Conservation (phyloP, 2,329 filamentous ascomycete species). For the Monilinia fructicola region DNA sequence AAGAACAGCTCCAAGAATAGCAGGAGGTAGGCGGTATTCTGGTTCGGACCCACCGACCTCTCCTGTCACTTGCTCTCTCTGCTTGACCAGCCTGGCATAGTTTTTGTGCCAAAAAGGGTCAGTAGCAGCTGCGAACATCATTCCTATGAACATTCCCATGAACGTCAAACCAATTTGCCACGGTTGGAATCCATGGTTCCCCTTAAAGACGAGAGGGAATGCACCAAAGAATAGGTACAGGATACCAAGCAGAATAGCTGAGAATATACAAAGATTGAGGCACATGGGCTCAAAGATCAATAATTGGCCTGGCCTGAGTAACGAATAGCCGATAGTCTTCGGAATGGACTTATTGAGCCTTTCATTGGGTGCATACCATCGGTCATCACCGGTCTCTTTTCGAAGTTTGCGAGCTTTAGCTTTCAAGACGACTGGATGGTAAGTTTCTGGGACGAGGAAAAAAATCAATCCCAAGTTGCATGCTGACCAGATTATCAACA, state of each 20-base stretch:
- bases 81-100: conserved; percentile 56
- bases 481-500: conserved; percentile 79
- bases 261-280: conserved; percentile 76
- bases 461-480: conserved; percentile 62
- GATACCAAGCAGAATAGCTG: conserved; percentile 81
- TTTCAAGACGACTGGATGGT: conserved; percentile 71
- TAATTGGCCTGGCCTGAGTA: conserved; percentile 68
- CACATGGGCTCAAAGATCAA: conserved; percentile 84
- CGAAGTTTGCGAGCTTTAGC: conserved; percentile 70
- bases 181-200: conserved; percentile 71
- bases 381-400: conserved; percentile 72
- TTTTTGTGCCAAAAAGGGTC: conserved; percentile 66
- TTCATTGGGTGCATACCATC: conserved; percentile 77
- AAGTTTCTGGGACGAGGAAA: conserved; percentile 82
- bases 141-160: conserved; percentile 67
- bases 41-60: conserved; percentile 63
- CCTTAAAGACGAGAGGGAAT: conserved; percentile 75
- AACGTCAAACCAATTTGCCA: conserved; percentile 82
- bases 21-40: conserved; percentile 79
- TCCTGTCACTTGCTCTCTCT: conserved; percentile 46
- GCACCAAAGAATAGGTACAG: conserved; percentile 91
- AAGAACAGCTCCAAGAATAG: conserved; percentile 70
- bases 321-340: conserved; percentile 57
- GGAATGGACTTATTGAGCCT: conserved; percentile 66
- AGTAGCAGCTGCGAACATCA: conserved; percentile 60